Percentiles rank a stretch among this genome's conserved stretches.
Evolutionary conservation across 495 filamentous ascomycete species (phyloP).

Genomic region (Tuber umbilicatum): DNA sequence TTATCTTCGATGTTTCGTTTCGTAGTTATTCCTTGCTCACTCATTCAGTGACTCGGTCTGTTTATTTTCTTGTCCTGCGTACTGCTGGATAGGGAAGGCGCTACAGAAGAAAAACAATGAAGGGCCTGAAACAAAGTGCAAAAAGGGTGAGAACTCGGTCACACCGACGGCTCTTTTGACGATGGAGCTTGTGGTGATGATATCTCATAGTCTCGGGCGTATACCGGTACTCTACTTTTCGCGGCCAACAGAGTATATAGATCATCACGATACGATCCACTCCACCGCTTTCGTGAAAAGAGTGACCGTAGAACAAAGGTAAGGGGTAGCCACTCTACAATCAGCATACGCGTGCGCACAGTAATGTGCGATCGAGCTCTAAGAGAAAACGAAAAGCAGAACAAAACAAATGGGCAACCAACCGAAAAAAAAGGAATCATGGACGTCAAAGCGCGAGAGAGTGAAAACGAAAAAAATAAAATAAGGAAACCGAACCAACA

Average conservation of each 20-base stretch:
- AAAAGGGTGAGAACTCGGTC: neutral
- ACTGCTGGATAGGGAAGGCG: neutral
- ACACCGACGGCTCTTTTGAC: neutral
- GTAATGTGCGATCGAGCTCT: neutral
- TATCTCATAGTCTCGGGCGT: neutral
- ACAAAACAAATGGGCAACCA: neutral
- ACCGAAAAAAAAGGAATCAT: neutral
- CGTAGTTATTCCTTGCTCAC: neutral
- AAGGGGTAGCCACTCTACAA: neutral
- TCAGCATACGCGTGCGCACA: neutral
- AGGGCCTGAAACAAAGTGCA: neutral
- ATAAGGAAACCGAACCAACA: constrained; percentile 37
- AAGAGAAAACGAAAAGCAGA: neutral
- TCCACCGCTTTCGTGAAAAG: neutral
- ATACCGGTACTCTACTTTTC: neutral
- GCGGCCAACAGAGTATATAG: neutral
- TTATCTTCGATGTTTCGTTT: neutral
- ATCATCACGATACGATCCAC: neutral
- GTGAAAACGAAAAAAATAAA: neutral
- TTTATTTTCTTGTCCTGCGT: neutral
- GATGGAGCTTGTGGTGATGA: neutral
- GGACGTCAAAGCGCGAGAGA: neutral
- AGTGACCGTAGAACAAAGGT: neutral
- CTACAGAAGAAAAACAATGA: neutral
- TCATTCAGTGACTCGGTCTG: neutral